Base-by-base conservation (phyloP, 495 filamentous ascomycete species). In the Massariosphaeria phaeospora region DNA sequence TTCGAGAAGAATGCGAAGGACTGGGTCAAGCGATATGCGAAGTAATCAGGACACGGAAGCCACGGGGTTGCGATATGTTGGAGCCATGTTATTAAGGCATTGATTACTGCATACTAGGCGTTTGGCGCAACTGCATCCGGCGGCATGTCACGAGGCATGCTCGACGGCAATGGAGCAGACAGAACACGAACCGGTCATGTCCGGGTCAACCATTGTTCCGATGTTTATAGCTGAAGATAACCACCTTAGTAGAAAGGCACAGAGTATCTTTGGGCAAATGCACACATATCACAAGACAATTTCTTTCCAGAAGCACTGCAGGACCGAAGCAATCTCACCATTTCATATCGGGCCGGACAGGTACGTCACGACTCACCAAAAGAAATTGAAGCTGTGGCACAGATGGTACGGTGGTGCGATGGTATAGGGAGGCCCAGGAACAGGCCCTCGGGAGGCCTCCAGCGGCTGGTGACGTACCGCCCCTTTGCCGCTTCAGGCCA, bases 1-100 rank as follows among this genome's bases (percentile, higher is more conserved):
- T 98, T 90, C 62, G 82, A 95, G 20, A 89, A 91, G 76, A 83
- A 81, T 44, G 94, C 88, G 10, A 79, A 79, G 66, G 75, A 82
- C n/a, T 96, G 89, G 78, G 86, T 88, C 27, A 77, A 78, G 63
- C 79, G 82, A 61, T 91, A 95, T 70, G 91, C 90, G 20, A 63
- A 63, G 44, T 63, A 33, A 59, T 8, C 5, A 15, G 9, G 18
- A 34, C 10, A 1, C 3, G 13, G 9, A 29, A 35, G 50, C 13
- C 4, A 18, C 23, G n/a, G 25, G 17, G 29, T 33, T 6, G 13
- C n/a, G 34, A 15, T 38, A 38, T 38, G 8, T 33, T 33, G n/a
- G n/a, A n/a, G n/a, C n/a, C 3, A 36, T 23, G 35, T 20, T 36
- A 20, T 55, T 12, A 13, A 23, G 7, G 24, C 23, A 13, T 13